A percentile compares a stretch with the other conserved stretches of the same genome.
Evolutionary conservation across 805 yeast species (phyloP).

Genomic region (Nakazawaea ernobii): DNA sequence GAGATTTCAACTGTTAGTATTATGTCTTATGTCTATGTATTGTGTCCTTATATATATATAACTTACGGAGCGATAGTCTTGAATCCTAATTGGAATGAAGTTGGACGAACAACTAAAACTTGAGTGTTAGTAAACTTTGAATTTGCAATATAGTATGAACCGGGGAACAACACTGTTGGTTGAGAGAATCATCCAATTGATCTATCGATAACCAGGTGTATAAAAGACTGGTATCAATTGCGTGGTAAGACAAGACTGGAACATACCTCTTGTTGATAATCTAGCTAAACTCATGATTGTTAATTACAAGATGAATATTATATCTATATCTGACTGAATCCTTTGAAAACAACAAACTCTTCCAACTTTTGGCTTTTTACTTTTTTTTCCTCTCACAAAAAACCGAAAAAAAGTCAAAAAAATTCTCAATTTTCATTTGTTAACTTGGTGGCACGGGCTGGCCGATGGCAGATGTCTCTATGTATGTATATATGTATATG

Average conservation of each 20-base stretch:
- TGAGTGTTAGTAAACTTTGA: neutral
- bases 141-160: too few relatives aligned
- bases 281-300: conserved; percentile 20
- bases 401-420: neutral
- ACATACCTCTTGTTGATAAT: conserved; percentile 25
- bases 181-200: too few relatives aligned
- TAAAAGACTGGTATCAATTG: too few relatives aligned
- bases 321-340: neutral
- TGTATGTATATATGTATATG: too few relatives aligned
- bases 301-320: neutral
- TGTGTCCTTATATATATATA: neutral
- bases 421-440: conserved; percentile 5
- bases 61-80: conserved; percentile 23
- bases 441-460: neutral
- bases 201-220: too few relatives aligned
- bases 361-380: neutral
- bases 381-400: neutral
- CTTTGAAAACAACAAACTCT: neutral
- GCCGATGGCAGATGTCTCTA: too few relatives aligned
- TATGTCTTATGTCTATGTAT: neutral
- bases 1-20: neutral
- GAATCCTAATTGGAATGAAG: conserved; percentile 17
- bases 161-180: too few relatives aligned
- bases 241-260: too few relatives aligned
- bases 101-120: conserved; percentile 27